Base-by-base conservation (phyloP, 805 yeast species). In the Candida rishiriensis region DNA sequence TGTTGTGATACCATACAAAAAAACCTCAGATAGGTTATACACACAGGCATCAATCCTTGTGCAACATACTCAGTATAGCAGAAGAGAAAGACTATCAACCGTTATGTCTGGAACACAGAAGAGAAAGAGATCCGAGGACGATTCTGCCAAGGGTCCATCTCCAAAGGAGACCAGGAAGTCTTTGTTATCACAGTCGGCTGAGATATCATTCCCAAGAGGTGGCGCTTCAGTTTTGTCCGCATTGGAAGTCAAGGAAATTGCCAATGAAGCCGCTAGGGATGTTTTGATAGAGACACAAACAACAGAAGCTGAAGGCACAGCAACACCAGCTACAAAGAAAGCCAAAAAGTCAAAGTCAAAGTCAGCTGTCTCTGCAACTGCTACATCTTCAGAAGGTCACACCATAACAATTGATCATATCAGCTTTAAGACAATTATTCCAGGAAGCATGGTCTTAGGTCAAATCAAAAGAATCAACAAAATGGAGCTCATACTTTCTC, bases 241-340 rank as follows among this genome's bases (percentile, higher is more conserved):
- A 7, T 69, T 93, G 52, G 99, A 93, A 66, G 81, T 88, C 53
- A 89, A 88, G 63, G 93, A 88, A 60, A 91, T 91, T 41, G 83
- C 96, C 34, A 89, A 88, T 61, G 95, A 91, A 65, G 99, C 91
- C 39, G 82, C 90, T 17, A 79, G 78, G 50, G 99, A 93, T 67
- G 93, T 87, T 34, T 69, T 90, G 40, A 86, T 87, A 50, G 91
- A 68, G 48, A 26, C 60, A 38, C 44, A 51, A 12, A 34, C 28
- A 6, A 30, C 26, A 6, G 35, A 29, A 7, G 31, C 29, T 13
- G 33, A 8, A 12, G 13, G 18, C 6, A 3, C 39, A 37, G 36
- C 36, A 11, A 29, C 44, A 17, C 36, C 52, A n/a, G 47, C 60
- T n/a, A 44, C 56, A 1, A 50, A 58, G 44, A 67, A 61, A 41